These are phyloP conservation scores for Phytomonas serpens DNA, from an alignment of 208 protist species.

Conservation along the genomic window DNA sequence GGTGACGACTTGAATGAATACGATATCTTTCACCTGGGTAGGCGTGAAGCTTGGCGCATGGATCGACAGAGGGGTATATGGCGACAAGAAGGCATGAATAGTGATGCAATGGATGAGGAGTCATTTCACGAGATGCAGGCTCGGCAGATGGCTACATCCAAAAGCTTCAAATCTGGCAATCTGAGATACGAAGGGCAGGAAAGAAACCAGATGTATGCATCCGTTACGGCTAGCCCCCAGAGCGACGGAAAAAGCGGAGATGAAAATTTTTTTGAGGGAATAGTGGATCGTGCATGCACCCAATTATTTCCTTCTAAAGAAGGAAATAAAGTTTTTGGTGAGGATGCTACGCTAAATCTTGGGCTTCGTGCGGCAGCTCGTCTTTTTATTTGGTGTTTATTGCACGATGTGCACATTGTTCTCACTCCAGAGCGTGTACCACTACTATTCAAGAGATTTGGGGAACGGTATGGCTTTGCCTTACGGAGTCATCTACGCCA, in stretches of 20 bases:
- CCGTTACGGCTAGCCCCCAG: background rate
- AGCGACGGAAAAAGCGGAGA: background rate
- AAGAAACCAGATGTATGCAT: background rate
- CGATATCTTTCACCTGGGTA: background rate
- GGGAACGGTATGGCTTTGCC: constrained; percentile 16
- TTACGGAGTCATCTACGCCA: constrained; percentile 7
- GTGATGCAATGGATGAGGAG: background rate
- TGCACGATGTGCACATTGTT: constrained; percentile 26
- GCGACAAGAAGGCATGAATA: background rate
- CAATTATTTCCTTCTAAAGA: background rate
- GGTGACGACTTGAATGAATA: background rate
- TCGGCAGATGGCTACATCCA: background rate
- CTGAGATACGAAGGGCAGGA: background rate
- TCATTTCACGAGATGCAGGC: background rate
- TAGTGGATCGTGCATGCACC: background rate
- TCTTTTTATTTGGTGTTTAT: constrained; percentile 36
- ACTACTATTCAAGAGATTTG: constrained; percentile 28
- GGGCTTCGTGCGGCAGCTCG: constrained; percentile 19
- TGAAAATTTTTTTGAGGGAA: background rate
- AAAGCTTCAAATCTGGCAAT: background rate
- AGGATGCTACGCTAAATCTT: background rate
- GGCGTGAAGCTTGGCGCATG: background rate
- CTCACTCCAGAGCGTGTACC: constrained; percentile 48
- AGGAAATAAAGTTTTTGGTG: background rate
- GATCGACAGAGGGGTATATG: constrained; percentile 8